Percentiles rank a stretch among this genome's conserved stretches.
Conservation (phyloP, 257 asterid species). For the Solanum tarijense region DNA sequence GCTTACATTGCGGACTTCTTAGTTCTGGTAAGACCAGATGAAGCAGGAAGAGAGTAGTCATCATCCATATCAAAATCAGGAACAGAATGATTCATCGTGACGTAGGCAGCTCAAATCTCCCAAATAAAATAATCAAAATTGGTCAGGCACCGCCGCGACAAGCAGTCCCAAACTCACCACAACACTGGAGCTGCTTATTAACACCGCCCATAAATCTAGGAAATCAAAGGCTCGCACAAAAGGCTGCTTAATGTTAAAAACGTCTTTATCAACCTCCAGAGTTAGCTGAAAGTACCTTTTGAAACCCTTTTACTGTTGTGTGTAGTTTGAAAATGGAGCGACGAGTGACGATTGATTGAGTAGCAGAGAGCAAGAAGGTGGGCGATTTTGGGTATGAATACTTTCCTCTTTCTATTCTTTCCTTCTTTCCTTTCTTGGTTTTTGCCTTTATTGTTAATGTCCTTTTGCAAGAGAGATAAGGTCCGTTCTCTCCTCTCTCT, state of each 20-base stretch:
- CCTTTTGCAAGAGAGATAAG: neutral
- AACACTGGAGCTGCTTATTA: neutral
- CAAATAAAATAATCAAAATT: neutral
- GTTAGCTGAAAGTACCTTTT: neutral
- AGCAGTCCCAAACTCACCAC: neutral
- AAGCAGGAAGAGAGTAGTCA: constrained; percentile 23
- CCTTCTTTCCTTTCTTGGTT: neutral
- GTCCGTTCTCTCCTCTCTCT: neutral
- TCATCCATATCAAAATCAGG: constrained; percentile 58
- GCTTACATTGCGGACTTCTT: constrained; percentile 40
- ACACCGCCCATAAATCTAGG: neutral
- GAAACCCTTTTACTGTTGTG: neutral
- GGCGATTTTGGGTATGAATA: neutral
- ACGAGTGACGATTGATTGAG: neutral
- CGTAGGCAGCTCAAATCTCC: neutral
- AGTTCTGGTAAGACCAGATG: constrained; percentile 19
- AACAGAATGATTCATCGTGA: constrained; percentile 44
- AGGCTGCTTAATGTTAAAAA: neutral
- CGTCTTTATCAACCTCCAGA: neutral
- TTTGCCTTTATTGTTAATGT: neutral
- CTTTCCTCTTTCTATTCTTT: neutral
- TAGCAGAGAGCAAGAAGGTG: neutral
- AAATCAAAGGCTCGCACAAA: neutral
- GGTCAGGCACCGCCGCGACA: neutral
- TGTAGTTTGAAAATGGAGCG: neutral